A percentile compares a stretch with the other conserved stretches of the same genome.
phyloP scores from a whole-genome alignment of 257 asterid species.

The Penstemon barbatus region DNA sequence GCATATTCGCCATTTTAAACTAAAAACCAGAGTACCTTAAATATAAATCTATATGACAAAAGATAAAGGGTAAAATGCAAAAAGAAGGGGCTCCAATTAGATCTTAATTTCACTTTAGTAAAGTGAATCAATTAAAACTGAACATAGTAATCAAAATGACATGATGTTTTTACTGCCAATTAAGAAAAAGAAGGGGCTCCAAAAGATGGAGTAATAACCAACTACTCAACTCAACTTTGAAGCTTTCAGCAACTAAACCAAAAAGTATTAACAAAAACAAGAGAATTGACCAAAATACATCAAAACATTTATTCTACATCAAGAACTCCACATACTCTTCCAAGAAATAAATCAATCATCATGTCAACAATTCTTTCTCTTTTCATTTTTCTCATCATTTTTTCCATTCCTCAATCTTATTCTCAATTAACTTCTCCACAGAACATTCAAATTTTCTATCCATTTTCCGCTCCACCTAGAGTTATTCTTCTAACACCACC shows the following conservation, averaged over 20 bases:
- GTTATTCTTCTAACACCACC: slow-evolving; percentile 11
- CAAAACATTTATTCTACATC: no score
- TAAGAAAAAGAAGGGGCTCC: background rate
- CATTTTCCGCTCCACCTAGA: slow-evolving; percentile 36
- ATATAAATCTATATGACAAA: background rate
- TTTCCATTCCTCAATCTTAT: slow-evolving; percentile 13
- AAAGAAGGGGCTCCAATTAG: no score
- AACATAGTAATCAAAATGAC: background rate
- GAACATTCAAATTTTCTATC: slow-evolving; percentile 67
- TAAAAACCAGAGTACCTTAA: no score
- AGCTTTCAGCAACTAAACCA: slow-evolving; percentile 10
- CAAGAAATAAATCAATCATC: background rate
- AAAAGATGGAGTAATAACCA: background rate
- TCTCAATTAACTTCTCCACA: slow-evolving; percentile 50
- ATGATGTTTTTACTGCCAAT: background rate
- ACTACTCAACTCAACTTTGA: slow-evolving; percentile 12
- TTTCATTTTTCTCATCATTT: background rate
- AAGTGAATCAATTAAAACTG: no score
- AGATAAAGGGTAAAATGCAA: no score
- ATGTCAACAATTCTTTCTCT: background rate
- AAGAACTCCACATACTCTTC: background rate
- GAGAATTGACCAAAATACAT: background rate
- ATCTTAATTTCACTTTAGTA: no score
- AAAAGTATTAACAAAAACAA: background rate
- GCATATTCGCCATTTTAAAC: no score